Percentiles rank a stretch among this genome's conserved stretches.
Conservation (phyloP, 139 green algal species). For the Auxenochlorella pyrenoidosa region DNA sequence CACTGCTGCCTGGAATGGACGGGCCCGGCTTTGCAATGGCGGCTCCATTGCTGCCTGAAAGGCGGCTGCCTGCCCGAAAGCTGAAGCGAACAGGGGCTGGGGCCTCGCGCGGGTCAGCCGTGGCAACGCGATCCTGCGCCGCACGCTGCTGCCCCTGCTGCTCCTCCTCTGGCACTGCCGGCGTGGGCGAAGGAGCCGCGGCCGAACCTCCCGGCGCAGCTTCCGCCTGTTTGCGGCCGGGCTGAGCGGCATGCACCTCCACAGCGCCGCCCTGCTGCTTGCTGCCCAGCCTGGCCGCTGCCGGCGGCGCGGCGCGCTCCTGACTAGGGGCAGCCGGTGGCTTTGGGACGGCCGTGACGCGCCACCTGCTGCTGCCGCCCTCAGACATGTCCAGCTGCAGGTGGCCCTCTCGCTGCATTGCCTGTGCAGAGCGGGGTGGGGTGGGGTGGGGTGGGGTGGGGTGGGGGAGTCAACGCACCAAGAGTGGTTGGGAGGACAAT, state of each 20-base stretch:
- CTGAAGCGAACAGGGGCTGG: constrained; percentile 8
- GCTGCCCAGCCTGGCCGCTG: not conserved
- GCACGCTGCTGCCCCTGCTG: not conserved
- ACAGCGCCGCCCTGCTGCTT: not conserved
- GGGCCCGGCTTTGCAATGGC: not conserved
- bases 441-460: too few relatives aligned
- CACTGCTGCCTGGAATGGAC: not conserved
- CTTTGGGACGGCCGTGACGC: not conserved
- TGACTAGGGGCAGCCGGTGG: not conserved
- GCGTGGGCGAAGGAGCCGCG: too few relatives aligned
- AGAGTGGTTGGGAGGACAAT: too few relatives aligned
- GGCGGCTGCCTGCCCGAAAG: not conserved
- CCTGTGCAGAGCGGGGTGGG: too few relatives aligned
- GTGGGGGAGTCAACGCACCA: too few relatives aligned
- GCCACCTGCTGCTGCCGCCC: not conserved
- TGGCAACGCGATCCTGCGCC: not conserved
- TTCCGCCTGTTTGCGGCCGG: not conserved
- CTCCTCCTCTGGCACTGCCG: not conserved
- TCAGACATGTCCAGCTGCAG: constrained; percentile 9
- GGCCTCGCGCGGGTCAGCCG: not conserved
- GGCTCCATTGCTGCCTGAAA: not conserved
- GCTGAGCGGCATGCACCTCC: not conserved
- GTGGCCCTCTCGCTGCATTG: constrained; percentile 23
- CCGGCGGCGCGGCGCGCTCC: not conserved
- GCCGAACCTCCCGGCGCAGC: not conserved